Evolutionary conservation across 768 basidiomycete genomes (phyloP).

Genomic region (Mycena polygramma): DNA sequence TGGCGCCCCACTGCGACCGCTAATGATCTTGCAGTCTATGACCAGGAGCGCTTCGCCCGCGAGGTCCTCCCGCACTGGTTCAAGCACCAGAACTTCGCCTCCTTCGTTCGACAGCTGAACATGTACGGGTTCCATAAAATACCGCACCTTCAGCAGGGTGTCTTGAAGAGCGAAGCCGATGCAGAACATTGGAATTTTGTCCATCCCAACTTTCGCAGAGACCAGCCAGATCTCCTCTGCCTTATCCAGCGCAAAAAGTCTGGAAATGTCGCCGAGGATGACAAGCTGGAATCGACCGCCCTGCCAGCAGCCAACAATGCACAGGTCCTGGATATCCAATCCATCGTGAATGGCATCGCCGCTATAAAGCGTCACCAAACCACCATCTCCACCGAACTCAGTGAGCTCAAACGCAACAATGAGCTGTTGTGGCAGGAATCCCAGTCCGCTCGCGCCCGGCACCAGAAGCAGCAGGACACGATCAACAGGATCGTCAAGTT

Average conservation of each 20-base stretch:
- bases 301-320: slow-evolving; percentile 46
- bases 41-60: slow-evolving; percentile 90
- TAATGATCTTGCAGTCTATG: slow-evolving; percentile 71
- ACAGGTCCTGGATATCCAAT: slow-evolving; percentile 80
- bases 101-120: slow-evolving; percentile 93
- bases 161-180: slow-evolving; percentile 84
- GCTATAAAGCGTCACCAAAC: slow-evolving; percentile 94
- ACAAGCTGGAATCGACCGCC: slow-evolving; percentile 47
- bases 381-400: slow-evolving; percentile 90
- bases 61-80: slow-evolving; percentile 95
- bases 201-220: slow-evolving; percentile 90
- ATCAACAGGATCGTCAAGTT: slow-evolving; percentile 97
- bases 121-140: slow-evolving; percentile 98
- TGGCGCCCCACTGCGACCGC: not conserved
- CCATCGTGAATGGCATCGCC: slow-evolving; percentile 84
- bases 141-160: slow-evolving; percentile 95
- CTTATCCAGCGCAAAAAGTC: slow-evolving; percentile 92
- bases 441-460: slow-evolving; percentile 77
- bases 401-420: slow-evolving; percentile 89
- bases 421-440: slow-evolving; percentile 95
- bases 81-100: slow-evolving; percentile 96
- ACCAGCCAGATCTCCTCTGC: slow-evolving; percentile 88
- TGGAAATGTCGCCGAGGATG: slow-evolving; percentile 51
- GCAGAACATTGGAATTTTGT: slow-evolving; percentile 93
- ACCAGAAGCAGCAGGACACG: slow-evolving; percentile 96